Base-by-base conservation (phyloP, 805 yeast species). In the Monosporozyma aquatica region DNA sequence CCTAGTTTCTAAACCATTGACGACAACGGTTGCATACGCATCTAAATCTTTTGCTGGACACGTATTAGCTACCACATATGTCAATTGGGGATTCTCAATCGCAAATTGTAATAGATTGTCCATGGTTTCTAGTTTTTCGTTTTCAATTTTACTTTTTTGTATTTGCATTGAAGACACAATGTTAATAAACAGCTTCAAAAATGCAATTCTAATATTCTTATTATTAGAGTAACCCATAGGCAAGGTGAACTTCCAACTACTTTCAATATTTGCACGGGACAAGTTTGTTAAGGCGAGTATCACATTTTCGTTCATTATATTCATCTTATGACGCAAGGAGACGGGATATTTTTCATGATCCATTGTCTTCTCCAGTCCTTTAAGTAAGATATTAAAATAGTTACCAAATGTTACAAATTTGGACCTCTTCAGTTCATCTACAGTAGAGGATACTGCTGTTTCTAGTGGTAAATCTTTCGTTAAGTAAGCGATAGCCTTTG, bases 181-280 rank as follows among this genome's bases (percentile, higher is more conserved):
- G 41, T 80, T 77, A 3, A 82, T 76, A 50, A 87, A 86, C 2
- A 87, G 90, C 44, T 80, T 80, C 54, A 87, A 68, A 54, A 86
- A 84, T 0, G 94, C 77, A 9, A 80, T 67, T 46, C 92, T 67
- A 23, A 85, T 78, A 41, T 77, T 71, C 11, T 65, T 60, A 55
- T 82, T 82, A 18, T 72, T 72, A 52, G 85, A 85, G 52, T 78
- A 84, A 0, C 94, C 92, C 56, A 86, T 71, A 0, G 92, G 87
- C 13, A 86, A 59, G 2, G 89, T 87, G 58, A 75, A 76, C 41
- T 76, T 77, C 52, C 87, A 65, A 6, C 95, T 95, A 20, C 83
- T 78, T 42, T 81, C 87, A 6, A 81, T 77, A 52, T 87, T 87
- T 4, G 85, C 72, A 50, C 75, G 78, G 37, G 87, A 67, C 41